phyloP scores from a whole-genome alignment of 257 asterid genomes.

The Nicotiana benthamiana region DNA sequence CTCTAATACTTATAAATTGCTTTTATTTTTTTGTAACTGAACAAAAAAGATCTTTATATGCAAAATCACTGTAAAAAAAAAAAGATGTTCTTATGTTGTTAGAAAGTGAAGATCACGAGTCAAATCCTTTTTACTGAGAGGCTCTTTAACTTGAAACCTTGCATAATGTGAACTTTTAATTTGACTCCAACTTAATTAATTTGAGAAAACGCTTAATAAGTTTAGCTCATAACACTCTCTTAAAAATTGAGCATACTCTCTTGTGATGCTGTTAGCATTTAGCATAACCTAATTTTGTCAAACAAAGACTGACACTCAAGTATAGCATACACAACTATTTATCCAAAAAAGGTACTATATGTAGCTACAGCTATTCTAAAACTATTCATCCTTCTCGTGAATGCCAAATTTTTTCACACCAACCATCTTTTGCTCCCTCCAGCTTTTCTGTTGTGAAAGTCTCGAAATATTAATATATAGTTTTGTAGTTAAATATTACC shows the following conservation, averaged over 20 bases:
- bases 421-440: neutral
- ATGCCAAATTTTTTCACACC: neutral
- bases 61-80: neutral
- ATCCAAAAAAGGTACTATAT: no score
- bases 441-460: neutral
- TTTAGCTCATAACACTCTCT: neutral
- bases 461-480: neutral
- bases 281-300: neutral
- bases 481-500: neutral
- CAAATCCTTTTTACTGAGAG: neutral
- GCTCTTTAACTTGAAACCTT: neutral
- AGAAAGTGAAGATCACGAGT: neutral
- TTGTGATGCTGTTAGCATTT: neutral
- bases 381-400: neutral
- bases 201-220: neutral
- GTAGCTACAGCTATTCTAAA: no score
- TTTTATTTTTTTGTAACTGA: neutral
- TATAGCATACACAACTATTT: no score
- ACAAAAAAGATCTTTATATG: neutral
- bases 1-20: constrained; percentile 1
- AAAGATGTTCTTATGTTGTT: neutral
- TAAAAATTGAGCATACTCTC: neutral
- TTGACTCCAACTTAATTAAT: neutral
- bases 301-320: neutral
- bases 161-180: neutral